Conservation (phyloP, 2,329 filamentous ascomycete genomes). For the Boeremia lycopersici region DNA sequence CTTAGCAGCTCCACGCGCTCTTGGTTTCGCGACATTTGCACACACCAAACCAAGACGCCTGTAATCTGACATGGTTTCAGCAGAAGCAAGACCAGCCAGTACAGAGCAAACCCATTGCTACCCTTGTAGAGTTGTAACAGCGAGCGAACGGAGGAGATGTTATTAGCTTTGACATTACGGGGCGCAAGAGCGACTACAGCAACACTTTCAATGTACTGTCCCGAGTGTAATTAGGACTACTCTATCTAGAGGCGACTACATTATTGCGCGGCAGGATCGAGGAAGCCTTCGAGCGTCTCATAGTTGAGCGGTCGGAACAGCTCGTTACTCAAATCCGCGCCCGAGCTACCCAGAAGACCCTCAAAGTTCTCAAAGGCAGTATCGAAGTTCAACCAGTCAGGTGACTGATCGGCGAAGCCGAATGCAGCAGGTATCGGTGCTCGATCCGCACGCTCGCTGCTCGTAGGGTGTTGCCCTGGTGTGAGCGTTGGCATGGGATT, state of each 20-base stretch:
- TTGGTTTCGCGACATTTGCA: background rate
- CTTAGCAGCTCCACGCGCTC: background rate
- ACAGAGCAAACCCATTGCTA: background rate
- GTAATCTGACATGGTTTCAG: background rate
- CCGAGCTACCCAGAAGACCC: conserved; percentile 45
- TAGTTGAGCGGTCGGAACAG: conserved; percentile 46
- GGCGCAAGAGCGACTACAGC: background rate
- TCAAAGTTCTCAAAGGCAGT: conserved; percentile 50
- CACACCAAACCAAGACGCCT: background rate
- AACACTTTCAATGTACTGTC: background rate
- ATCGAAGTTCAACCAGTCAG: conserved; percentile 50
- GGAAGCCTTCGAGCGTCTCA: conserved; percentile 41
- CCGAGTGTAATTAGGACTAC: background rate
- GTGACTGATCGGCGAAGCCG: conserved; percentile 43
- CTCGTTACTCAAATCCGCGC: conserved; percentile 48
- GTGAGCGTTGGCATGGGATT: conserved; percentile 36
- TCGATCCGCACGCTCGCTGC: conserved; percentile 43
- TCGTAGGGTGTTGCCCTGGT: conserved; percentile 46
- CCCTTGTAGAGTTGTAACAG: background rate
- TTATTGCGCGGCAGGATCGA: conserved; percentile 33
- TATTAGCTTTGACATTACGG: background rate
- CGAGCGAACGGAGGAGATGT: background rate
- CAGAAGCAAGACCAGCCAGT: background rate
- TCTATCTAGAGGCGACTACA: background rate
- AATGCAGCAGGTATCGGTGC: conserved; percentile 30